phyloP scores from a whole-genome alignment of 306 rosid species.

The Sphenostylis stenocarpa region DNA sequence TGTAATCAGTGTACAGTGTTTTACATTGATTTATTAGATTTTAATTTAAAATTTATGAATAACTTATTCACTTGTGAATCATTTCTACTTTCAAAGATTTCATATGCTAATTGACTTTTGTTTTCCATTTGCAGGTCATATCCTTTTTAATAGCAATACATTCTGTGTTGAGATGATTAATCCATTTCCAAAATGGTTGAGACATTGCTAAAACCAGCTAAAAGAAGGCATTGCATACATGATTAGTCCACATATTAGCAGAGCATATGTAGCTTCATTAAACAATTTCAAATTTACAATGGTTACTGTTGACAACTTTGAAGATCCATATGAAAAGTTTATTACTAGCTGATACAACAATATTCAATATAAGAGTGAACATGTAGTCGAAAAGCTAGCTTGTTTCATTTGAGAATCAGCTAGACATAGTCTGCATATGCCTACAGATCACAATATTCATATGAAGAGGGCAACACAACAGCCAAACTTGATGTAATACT shows the following conservation, averaged over 20 bases:
- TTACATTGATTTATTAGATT: not conserved
- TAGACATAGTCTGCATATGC: not conserved
- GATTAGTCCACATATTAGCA: constrained; percentile 6
- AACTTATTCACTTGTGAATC: not conserved
- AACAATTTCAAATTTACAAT: not conserved
- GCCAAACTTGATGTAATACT: not conserved
- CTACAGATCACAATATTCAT: not conserved
- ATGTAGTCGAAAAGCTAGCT: not conserved
- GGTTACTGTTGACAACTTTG: not conserved
- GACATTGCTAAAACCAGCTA: not conserved
- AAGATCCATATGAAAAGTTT: not conserved
- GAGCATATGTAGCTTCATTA: not conserved
- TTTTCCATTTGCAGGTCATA: constrained; percentile 78
- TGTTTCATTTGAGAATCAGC: not conserved
- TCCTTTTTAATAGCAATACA: constrained; percentile 51
- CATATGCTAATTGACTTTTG: constrained; percentile 18
- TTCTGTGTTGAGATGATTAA: constrained; percentile 11
- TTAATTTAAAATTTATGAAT: not conserved
- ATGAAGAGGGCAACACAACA: not conserved
- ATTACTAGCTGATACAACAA: not conserved
- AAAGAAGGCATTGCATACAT: not conserved
- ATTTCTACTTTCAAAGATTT: not conserved
- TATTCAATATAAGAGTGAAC: not conserved
- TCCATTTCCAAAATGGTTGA: not conserved
- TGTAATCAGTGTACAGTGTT: not conserved